Evolutionary conservation across 176 grass and related monocot species (phyloP), one percentile per base, ranked within the genome.

Genomic region (Rhipidocladum racemiflorum): DNA sequence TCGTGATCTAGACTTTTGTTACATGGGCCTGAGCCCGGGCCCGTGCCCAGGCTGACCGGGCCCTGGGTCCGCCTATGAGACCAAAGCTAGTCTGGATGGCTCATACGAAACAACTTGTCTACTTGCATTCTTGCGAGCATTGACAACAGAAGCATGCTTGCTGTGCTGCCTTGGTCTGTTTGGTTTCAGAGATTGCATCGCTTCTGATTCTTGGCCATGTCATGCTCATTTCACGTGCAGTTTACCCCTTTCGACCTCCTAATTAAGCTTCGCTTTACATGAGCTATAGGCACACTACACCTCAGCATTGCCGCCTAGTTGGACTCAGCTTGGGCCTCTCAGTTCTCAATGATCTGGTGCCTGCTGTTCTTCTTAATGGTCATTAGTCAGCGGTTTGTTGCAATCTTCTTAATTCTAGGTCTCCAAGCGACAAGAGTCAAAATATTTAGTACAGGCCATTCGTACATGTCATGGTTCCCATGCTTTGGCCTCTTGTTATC

Each of bases 121-220:
- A 12, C 25, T 48, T 69, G 16, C 65, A 5, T 61, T 61, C 11
- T 53, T 64, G 75, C 34, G 34, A 86, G 21, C 68, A 6, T 65
- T 20, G 45, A 86, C 84, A 64, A 46, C 13, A 73, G 78, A 53
- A 72, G 32, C 27, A 66, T 63, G 29, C 21, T 70, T 70, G 74
- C 54, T 77, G 51, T 60, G 64, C 42, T 78, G 74, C 70, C 42
- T 8, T 46, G 51, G 2, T 24, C 42, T 64, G 57, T 17, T 54
- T 79, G 23, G 13, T 32, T 55, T 46, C 44, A 15, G n/a, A 40
- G 45, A 54, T 55, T 54, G 76, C 67, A 42, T 85, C 67, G 65
- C 16, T 28, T 49, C 14, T 39, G 53, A 16, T 63, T 8, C 44
- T 35, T 39, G 16, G 9, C 44, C 3, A 63, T 43, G 70, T 43